Conservation (phyloP, 2,329 filamentous ascomycete genomes). For the Paecilomyces fulvus region DNA sequence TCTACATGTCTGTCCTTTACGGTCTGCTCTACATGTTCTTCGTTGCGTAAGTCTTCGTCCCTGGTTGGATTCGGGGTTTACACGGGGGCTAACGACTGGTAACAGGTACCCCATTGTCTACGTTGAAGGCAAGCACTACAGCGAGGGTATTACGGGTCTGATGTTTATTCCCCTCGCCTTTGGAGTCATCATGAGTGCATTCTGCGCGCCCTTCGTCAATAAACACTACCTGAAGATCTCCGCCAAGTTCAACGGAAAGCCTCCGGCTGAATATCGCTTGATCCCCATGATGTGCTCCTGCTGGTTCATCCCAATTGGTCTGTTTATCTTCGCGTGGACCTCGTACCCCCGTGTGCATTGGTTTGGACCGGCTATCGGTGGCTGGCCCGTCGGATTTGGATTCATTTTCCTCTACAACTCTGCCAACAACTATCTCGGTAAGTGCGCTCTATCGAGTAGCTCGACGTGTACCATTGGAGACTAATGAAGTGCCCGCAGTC, state of each 20-base stretch:
- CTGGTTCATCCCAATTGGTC: constrained; percentile 61
- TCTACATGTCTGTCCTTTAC: constrained; percentile 75
- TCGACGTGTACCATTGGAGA: not conserved
- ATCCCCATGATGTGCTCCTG: constrained; percentile 75
- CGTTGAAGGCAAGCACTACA: constrained; percentile 70
- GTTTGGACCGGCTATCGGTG: constrained; percentile 64
- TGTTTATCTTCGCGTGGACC: constrained; percentile 62
- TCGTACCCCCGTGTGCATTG: constrained; percentile 59
- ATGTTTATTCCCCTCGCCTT: constrained; percentile 82
- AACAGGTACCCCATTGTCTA: constrained; percentile 53
- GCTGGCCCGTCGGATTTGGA: constrained; percentile 65
- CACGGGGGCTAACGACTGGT: constrained; percentile 7
- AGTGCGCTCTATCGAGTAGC: constrained; percentile 1
- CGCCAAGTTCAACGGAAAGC: constrained; percentile 57
- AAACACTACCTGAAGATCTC: constrained; percentile 65
- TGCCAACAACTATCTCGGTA: constrained; percentile 61
- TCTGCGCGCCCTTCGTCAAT: constrained; percentile 66
- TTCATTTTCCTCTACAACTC: constrained; percentile 80
- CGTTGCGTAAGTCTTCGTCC: constrained; percentile 42
- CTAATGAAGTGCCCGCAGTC: constrained; percentile 29
- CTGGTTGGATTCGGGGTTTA: not conserved
- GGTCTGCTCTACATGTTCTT: constrained; percentile 47
- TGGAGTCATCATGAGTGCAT: constrained; percentile 61
- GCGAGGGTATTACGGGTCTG: constrained; percentile 63
- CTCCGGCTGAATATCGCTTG: constrained; percentile 67